Base-by-base conservation (phyloP, 495 filamentous ascomycete species). In the Penicillium nucicola region DNA sequence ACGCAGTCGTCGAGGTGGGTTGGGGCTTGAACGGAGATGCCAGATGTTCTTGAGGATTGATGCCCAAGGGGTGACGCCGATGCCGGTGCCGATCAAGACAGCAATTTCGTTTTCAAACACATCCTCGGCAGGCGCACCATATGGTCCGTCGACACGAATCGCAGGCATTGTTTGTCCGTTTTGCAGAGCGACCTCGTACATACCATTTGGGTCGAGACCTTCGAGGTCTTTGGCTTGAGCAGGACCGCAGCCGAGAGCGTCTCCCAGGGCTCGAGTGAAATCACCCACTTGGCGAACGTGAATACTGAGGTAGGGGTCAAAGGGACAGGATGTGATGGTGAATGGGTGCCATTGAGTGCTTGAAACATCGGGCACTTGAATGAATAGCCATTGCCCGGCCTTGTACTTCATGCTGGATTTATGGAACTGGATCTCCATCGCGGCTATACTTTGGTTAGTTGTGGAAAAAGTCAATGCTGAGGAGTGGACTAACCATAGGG, bases 371-470 rank as follows among this genome's bases (percentile, higher is more conserved):
- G 93, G 93, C 9, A 96, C 83, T 68, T 97, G 91, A 46, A 99
- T 74, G 74, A 97, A 96, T 15, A 97, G 82, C 90, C 92, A 99
- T 68, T 99, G 93, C 31, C 93, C 93, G 18, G 95, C 83, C 78
- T 97, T 97, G 82, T 99, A 99, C 58, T 86, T 90, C 87, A 99
- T 95, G 52, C 86, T 90, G 9, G 92, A 89, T 67, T 97, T 99
- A 58, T 77, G 78, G 65, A 99, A 97, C 68, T 99, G 93, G 57
- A 99, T 92, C 68, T 99, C 93, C 68, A 97, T 88, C 44, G 91
- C 92, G 64, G 92, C 92, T 92, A 38, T n/a, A 22, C 13, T 8
- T 14, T 14, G 14, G 39, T 56, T 42, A 57, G 53, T 15, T 17
- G 35, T 22, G 1, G 13, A 10, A 18, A 13, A 43, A 28, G 11